These are phyloP conservation scores for Claviceps pusilla DNA, from an alignment of 2,329 filamentous ascomycete genomes.

Conservation along the genomic window DNA sequence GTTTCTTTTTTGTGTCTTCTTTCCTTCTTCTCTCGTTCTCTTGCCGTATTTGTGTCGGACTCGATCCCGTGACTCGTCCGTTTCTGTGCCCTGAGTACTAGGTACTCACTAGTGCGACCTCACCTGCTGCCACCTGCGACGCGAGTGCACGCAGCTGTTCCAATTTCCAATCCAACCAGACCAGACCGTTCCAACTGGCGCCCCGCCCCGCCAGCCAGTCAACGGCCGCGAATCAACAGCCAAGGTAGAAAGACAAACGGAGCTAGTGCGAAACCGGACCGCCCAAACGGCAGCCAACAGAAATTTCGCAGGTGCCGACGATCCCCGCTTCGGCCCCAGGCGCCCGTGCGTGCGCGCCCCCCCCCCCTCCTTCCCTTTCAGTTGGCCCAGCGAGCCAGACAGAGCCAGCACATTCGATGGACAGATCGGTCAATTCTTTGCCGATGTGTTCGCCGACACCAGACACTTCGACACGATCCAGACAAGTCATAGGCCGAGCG, in stretches of 20 bases:
- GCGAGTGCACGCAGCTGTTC: too few relatives aligned
- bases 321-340: not conserved
- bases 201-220: too few relatives aligned
- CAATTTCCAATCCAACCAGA: too few relatives aligned
- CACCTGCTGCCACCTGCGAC: too few relatives aligned
- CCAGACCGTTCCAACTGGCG: too few relatives aligned
- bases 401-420: not conserved
- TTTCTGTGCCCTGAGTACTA: too few relatives aligned
- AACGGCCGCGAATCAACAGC: not conserved
- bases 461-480: conserved; percentile 4
- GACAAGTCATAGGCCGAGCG: conserved; percentile 4
- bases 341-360: not conserved
- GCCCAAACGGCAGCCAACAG: not conserved
- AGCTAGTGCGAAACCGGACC: conserved; percentile 1
- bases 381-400: not conserved
- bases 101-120: too few relatives aligned
- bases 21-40: too few relatives aligned
- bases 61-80: too few relatives aligned
- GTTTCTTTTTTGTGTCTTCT: too few relatives aligned
- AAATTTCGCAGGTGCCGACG: not conserved
- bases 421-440: conserved; percentile 6
- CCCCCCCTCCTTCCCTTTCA: not conserved
- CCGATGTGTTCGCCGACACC: conserved; percentile 7
- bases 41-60: too few relatives aligned
- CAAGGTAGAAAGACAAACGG: not conserved